phyloP scores from a whole-genome alignment of 2,329 filamentous ascomycete species.

The Neonectria coccinea region DNA sequence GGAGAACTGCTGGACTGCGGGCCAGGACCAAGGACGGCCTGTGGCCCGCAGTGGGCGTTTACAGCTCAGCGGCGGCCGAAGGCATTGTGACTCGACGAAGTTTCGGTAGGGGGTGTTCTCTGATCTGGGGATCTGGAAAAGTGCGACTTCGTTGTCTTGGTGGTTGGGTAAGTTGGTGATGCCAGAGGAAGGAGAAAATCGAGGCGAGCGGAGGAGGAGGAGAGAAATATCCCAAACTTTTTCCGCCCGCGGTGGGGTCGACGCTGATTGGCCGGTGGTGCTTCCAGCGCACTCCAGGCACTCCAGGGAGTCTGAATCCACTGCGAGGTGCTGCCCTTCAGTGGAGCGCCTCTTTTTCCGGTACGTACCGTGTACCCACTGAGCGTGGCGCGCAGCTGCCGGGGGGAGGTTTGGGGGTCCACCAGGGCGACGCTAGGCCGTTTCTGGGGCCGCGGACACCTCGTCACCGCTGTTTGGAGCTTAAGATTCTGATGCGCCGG shows the following conservation, averaged over 20 bases:
- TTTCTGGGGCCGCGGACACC: conserved; percentile 31
- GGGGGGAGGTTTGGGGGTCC: neutral
- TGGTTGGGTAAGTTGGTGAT: conserved; percentile 50
- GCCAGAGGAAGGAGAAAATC: conserved; percentile 48
- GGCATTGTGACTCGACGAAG: conserved; percentile 80
- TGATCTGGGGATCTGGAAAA: conserved; percentile 46
- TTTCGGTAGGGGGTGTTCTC: conserved; percentile 58
- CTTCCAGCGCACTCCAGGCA: conserved; percentile 7
- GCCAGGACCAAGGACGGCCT: conserved; percentile 60
- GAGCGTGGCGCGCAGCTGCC: conserved; percentile 12
- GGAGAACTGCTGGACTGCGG: conserved; percentile 89
- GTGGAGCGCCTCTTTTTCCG: conserved; percentile 20
- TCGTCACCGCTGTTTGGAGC: conserved; percentile 47
- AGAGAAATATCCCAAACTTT: conserved; percentile 49
- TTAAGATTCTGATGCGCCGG: conserved; percentile 12
- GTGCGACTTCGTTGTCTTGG: conserved; percentile 75
- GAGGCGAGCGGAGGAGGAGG: conserved; percentile 43
- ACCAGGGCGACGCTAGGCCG: conserved; percentile 31
- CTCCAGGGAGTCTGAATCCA: conserved; percentile 12
- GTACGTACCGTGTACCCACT: neutral
- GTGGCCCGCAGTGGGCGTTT: conserved; percentile 85
- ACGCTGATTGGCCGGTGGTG: conserved; percentile 24
- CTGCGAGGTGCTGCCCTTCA: conserved; percentile 1
- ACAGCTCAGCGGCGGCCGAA: conserved; percentile 90
- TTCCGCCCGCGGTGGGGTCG: conserved; percentile 42